A percentile compares a stretch with the other conserved stretches of the same genome.
Conservation (phyloP, 2,329 filamentous ascomycete genomes). For the Talaromyces albobiverticillius region DNA sequence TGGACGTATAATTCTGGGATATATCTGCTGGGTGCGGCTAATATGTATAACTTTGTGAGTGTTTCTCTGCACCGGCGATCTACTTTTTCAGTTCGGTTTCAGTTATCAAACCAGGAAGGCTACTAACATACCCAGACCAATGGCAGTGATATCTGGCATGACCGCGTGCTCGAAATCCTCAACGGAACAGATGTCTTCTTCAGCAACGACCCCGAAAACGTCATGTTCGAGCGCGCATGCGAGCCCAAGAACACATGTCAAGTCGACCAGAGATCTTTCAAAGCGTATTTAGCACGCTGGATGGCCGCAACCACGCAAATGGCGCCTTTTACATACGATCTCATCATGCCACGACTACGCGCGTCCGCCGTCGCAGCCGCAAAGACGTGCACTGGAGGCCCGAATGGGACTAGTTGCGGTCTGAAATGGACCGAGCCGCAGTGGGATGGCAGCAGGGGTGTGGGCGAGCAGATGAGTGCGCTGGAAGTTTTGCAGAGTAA, state of each 20-base stretch:
- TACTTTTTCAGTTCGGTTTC: no score
- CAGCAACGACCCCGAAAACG: conserved; percentile 11
- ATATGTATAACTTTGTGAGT: conserved; percentile 64
- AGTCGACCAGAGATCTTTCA: conserved; percentile 64
- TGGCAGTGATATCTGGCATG: conserved; percentile 19
- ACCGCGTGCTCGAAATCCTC: conserved; percentile 15
- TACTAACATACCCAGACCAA: conserved; percentile 22
- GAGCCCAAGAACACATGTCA: conserved; percentile 56
- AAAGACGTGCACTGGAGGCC: conserved; percentile 50
- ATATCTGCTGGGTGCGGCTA: conserved; percentile 59
- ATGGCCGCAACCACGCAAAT: conserved; percentile 58
- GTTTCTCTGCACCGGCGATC: background rate
- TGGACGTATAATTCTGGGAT: conserved; percentile 67
- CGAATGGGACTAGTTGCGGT: conserved; percentile 37
- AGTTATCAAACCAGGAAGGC: no score
- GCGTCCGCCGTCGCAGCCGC: conserved; percentile 56
- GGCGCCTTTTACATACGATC: conserved; percentile 54
- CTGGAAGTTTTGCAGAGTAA: conserved; percentile 33
- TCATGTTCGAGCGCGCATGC: conserved; percentile 61
- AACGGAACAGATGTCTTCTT: conserved; percentile 16
- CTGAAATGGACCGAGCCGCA: conserved; percentile 38
- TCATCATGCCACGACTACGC: conserved; percentile 52
- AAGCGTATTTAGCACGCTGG: conserved; percentile 63
- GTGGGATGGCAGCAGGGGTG: conserved; percentile 36
- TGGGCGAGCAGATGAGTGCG: conserved; percentile 41